Conservation (phyloP, 345 rosid species). For the Moricandia moricandioides region DNA sequence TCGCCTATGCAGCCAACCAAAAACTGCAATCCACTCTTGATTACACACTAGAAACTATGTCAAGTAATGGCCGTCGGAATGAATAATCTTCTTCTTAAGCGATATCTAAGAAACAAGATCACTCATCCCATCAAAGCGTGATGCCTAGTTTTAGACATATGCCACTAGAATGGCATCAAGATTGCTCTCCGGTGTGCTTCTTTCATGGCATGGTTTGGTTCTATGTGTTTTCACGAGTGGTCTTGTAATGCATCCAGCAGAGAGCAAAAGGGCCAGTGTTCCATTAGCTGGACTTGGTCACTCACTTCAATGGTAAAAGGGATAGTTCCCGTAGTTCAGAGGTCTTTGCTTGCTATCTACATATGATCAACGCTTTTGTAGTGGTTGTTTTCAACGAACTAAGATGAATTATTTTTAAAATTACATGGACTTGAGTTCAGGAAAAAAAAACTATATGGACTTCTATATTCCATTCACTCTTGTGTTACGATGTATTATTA, state of each 20-base stretch:
- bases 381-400: background rate
- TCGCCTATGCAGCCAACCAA: background rate
- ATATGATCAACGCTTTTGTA: background rate
- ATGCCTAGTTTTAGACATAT: background rate
- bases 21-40: background rate
- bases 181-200: constrained; percentile 43
- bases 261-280: background rate
- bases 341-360: background rate
- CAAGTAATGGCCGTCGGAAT: background rate
- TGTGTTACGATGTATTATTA: background rate
- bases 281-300: background rate
- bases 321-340: background rate
- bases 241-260: background rate
- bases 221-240: background rate
- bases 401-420: background rate
- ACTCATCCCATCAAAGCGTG: background rate
- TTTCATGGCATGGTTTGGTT: background rate
- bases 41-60: background rate
- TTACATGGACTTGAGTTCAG: background rate
- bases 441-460: no score
- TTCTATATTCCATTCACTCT: background rate
- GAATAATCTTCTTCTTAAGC: background rate
- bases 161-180: constrained; percentile 56
- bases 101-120: background rate
- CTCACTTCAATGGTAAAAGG: background rate